Evolutionary conservation across 192 early-diverging fungal genomes (phyloP), one percentile per base, ranked within the genome.

Genomic region (Coemansia erecta): DNA sequence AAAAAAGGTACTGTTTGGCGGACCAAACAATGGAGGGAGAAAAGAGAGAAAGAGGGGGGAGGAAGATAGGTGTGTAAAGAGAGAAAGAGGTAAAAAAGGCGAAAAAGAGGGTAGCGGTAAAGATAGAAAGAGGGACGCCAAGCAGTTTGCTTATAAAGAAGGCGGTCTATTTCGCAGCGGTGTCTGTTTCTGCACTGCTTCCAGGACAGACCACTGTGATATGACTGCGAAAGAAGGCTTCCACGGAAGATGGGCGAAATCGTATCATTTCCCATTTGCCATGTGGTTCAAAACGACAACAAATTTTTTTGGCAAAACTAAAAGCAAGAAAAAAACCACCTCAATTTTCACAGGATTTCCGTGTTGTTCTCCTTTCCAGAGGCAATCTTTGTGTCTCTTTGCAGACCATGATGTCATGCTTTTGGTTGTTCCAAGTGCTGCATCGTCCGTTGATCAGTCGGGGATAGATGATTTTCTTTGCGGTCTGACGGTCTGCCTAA

Each of bases 231-330:
- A 51, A 51, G 46, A 17, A 51, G 49, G 13, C 49, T 51, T 23
- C 23, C 49, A 31, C 31, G 40, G 11, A 54, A 54, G 35, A 40
- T 23, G 19, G 7, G 17, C 37, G 2, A 40, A 35, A 40, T 54
- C 53, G 35, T 28, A 33, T 40, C 53, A 54, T 54, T 54, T 54
- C 53, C 33, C 21, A 14, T 39, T 54, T 54, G 18, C 35, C 53
- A 54, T 40, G 53, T 40, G 53, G 28, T 54, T 54, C 31, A 46
- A 46, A 21, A 46, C 17, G 19, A n/a, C 44, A 46, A n/a, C 44
- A 46, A 46, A 46, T 17, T 46, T 46, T 46, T 46, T 46, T 6
- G 19, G 15, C 19, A 6, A 46, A 18, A n/a, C 2, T 17, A 21
- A 19, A 19, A 7, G 10, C 44, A 46, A 46, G 44, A 3, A 37